Conservation (phyloP, 176 grass and related monocot genomes). For the Thalia dealbata region DNA sequence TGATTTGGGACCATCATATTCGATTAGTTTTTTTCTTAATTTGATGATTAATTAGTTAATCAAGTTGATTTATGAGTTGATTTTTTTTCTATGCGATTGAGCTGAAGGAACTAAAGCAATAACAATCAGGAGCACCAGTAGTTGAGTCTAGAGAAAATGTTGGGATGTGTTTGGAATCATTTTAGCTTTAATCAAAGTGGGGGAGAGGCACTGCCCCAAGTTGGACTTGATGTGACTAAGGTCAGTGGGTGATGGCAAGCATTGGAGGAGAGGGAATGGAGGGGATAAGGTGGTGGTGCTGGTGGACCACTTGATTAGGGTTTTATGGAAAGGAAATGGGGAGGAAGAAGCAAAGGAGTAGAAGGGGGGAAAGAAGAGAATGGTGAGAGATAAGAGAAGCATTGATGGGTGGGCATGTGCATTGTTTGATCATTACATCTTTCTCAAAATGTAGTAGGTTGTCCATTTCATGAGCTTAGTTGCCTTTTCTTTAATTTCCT, state of each 20-base stretch:
- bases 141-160: no score
- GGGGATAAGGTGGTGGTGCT: background rate
- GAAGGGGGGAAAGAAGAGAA: no score
- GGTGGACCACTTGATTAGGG: background rate
- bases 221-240: conserved; percentile 14
- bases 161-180: conserved; percentile 23
- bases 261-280: background rate
- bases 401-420: background rate
- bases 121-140: no score
- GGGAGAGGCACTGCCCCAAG: background rate
- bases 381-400: no score
- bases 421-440: background rate
- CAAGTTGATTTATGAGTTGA: no score
- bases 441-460: background rate
- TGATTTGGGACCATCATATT: no score
- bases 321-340: background rate
- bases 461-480: background rate
- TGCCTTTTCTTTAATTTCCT: background rate
- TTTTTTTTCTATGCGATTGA: no score
- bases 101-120: no score
- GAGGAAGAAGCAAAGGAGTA: background rate
- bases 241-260: background rate
- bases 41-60: no score
- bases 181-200: conserved; percentile 2
- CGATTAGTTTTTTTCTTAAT: no score